Evolutionary conservation across 2,329 filamentous ascomycete genomes (phyloP).

Genomic region (Achaetomium macrosporum): DNA sequence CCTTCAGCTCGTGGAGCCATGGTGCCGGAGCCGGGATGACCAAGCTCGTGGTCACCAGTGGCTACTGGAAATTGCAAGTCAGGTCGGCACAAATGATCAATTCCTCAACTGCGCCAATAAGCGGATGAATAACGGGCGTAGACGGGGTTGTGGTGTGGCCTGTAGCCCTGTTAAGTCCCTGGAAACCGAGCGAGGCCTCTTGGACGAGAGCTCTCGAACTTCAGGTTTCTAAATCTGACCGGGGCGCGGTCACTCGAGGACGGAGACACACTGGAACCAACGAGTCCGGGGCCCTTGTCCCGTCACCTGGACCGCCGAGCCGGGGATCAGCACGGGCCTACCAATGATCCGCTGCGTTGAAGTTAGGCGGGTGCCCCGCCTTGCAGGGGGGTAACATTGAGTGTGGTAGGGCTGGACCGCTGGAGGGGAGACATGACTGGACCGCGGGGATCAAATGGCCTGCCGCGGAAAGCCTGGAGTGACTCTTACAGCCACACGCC

Average conservation of each 20-base stretch:
- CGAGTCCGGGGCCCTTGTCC: constrained; percentile 1
- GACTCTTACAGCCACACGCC: too few relatives aligned
- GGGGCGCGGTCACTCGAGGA: not conserved
- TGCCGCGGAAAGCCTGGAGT: too few relatives aligned
- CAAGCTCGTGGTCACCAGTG: not conserved
- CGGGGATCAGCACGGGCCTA: constrained; percentile 2
- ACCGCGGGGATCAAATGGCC: constrained; percentile 11
- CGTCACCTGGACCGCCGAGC: too few relatives aligned
- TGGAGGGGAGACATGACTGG: constrained; percentile 9
- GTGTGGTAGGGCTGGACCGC: constrained; percentile 8
- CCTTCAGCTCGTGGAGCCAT: constrained; percentile 52
- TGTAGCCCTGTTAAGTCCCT: constrained; percentile 8
- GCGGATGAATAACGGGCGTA: not conserved
- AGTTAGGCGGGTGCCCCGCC: too few relatives aligned
- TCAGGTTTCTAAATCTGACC: constrained; percentile 9
- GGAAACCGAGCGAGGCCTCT: constrained; percentile 11
- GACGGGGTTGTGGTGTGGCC: constrained; percentile 5
- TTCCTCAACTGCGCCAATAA: not conserved
- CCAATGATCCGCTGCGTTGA: constrained; percentile 18
- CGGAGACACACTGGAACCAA: too few relatives aligned
- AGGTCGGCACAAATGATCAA: constrained; percentile 2
- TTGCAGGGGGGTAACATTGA: constrained; percentile 17
- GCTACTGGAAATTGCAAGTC: not conserved
- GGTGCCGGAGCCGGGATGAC: constrained; percentile 30
- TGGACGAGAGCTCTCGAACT: constrained; percentile 1